Conservation (phyloP, 2,329 filamentous ascomycete genomes). For the Hansfordia pulvinata region DNA sequence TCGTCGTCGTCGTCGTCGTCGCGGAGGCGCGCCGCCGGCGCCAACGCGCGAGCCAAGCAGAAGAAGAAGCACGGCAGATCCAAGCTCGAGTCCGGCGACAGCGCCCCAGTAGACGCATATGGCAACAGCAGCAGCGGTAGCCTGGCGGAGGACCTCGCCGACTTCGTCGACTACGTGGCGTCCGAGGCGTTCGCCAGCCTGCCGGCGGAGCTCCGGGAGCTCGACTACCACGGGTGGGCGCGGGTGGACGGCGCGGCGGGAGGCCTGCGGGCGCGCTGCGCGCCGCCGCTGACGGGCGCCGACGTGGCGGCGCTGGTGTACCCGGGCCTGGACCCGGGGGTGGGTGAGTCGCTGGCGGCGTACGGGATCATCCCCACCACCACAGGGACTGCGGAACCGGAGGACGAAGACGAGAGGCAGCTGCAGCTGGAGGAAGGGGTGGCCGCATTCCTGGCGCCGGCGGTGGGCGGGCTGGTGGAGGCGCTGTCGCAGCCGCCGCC, state of each 20-base stretch:
- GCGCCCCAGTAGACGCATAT: constrained; percentile 2
- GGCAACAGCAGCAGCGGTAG: constrained; percentile 6
- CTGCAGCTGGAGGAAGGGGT: constrained; percentile 16
- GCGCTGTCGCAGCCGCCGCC: constrained; percentile 48
- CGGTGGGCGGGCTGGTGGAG: constrained; percentile 49
- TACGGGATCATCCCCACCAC: constrained; percentile 47
- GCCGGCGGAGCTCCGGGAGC: constrained; percentile 42
- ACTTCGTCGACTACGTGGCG: constrained; percentile 73
- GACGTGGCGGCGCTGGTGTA: constrained; percentile 36
- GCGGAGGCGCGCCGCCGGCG: too few species aligned
- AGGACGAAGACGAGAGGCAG: constrained; percentile 18
- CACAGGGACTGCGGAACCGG: too few species aligned
- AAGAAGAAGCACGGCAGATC: constrained; percentile 13
- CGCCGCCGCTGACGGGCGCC: constrained; percentile 37
- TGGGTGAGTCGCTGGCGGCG: constrained; percentile 52
- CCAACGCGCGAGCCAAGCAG: constrained; percentile 28
- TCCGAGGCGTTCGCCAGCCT: constrained; percentile 53
- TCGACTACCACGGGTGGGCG: constrained; percentile 46
- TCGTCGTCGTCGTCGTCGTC: too few species aligned
- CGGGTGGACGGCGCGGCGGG: constrained; percentile 26
- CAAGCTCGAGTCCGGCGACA: not conserved
- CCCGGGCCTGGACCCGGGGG: constrained; percentile 40
- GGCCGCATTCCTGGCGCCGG: constrained; percentile 45
- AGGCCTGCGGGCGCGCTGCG: constrained; percentile 38
- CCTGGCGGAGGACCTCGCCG: constrained; percentile 54